Evolutionary conservation across 2,329 filamentous ascomycete species (phyloP), one percentile per base, ranked within the genome.

Genomic region (Diaporthe australafricana): DNA sequence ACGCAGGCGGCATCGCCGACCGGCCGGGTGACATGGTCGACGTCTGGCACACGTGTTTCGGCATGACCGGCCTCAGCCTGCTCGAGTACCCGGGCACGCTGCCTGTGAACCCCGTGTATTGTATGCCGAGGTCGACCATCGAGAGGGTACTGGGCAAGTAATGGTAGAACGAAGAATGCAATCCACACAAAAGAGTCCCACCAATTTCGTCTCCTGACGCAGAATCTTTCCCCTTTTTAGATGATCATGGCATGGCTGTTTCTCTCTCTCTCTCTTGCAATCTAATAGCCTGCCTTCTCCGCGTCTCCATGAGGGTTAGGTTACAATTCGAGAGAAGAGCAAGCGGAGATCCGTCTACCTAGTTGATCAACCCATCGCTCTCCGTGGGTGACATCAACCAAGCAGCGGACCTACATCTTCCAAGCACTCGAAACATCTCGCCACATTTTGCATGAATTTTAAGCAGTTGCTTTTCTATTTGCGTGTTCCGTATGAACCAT

Each of bases 31-130:
- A 99, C 78, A 95, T 96, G 92, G 96, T 98, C 27, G 96, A 99
- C 84, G 95, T 99, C 42, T 99, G 97, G 85, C 96, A 99, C 80
- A 98, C 96, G 0, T 85, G 91, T 68, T 99, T 99, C 81, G 95
- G 94, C 30, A 84, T 98, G 75, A 93, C 95, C 25, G 96, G 96
- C 2, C 84, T 99, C 76, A 97, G 95, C 80, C 87, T 99, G 70
- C 84, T 98, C 35, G 91, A 91, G 14, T 94, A 93, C 78, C 90
- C 93, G 8, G 94, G 91, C 1, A 83, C 98, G 53, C 88, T 92
- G 77, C 90, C 92, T 73, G 92, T 99, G 67, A 94, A 99, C 81
- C 94, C 96, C 40, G 90, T 94, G 55, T 99, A 98, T 79, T 95
- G 93, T 81, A 91, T 95, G 88, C 94, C 94, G 1, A 92, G 89